Evolutionary conservation across 345 rosid genomes (phyloP).

Genomic region (Lumnitzera littorea): DNA sequence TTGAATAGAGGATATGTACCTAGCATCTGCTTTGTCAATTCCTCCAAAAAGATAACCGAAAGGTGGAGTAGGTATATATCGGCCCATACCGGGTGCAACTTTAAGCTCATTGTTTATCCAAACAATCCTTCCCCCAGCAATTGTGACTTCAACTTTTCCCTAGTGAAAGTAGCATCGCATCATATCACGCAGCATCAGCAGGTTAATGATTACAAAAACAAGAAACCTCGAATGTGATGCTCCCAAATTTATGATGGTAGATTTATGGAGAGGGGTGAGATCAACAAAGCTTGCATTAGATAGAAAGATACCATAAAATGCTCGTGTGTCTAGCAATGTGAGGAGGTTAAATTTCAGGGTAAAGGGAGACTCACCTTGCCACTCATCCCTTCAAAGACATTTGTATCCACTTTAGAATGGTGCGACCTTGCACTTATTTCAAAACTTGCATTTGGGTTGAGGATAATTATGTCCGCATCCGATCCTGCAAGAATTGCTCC

Average conservation of each 20-base stretch:
- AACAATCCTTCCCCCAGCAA: slow-evolving; percentile 74
- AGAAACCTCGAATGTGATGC: too few species aligned
- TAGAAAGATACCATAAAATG: too few species aligned
- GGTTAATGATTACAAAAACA: too few species aligned
- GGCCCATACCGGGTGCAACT: slow-evolving; percentile 67
- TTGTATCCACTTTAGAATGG: slow-evolving; percentile 84
- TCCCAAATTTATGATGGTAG: too few species aligned
- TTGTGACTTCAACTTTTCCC: slow-evolving; percentile 97
- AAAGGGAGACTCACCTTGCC: slow-evolving; percentile 52
- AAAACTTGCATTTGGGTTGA: slow-evolving; percentile 81
- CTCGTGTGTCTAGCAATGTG: background rate
- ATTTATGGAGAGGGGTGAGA: too few species aligned
- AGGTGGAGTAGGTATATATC: slow-evolving; percentile 66
- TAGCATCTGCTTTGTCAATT: slow-evolving; percentile 68
- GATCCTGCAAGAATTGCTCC: slow-evolving; percentile 93
- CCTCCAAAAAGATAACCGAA: slow-evolving; percentile 76
- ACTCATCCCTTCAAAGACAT: slow-evolving; percentile 68
- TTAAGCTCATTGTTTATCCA: slow-evolving; percentile 78
- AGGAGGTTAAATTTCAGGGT: background rate
- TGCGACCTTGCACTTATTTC: slow-evolving; percentile 66
- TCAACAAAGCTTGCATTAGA: too few species aligned
- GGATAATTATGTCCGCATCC: slow-evolving; percentile 89
- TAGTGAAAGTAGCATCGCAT: slow-evolving; percentile 11
- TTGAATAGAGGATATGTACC: slow-evolving; percentile 56
- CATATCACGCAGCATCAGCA: too few species aligned